Evolutionary conservation across 257 asterid species (phyloP), one percentile per base, ranked within the genome.

Genomic region (Petunia axillaris): DNA sequence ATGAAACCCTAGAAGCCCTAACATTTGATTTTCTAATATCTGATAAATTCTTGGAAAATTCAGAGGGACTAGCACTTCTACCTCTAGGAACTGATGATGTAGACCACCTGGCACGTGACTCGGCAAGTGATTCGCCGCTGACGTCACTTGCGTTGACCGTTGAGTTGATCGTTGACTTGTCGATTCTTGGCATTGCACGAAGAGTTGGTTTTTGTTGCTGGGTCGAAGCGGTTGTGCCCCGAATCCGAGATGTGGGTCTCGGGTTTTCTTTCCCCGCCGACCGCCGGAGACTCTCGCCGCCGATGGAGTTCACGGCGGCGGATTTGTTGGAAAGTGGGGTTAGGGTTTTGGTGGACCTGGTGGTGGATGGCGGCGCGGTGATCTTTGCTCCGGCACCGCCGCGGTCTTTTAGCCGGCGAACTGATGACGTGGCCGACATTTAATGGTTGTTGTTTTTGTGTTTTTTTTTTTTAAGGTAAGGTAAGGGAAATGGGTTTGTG

Each of bases 21-120:
- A 88, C 25, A 25, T 25, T 74, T 44, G 43, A 83, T 40, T 80
- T 86, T 48, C 85, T 79, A 67, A 80, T 41, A 81, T 86, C 91
- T 10, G 90, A 86, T 39, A 87, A 89, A 60, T 13, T 84, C 78
- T 93, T 87, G 74, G 55, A 81, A 75, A 88, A 87, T 15, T 89
- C 92, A 80, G 85, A 89, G 9, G 98, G 98, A 76, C 97, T 91
- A 86, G 91, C 83, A 83, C 94, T 91, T 90, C 98, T 89, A 89
- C 94, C 98, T 90, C 97, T 88, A 59, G 94, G 90, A 40, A 90
- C 91, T 9, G 97, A 89, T 3, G 93, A 84, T 75, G 91, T 84
- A 8, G 95, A 91, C 90, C 86, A 74, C 83, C 94, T 81, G 50
- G 80, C 64, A 73, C 90, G 96, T 7, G 90, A 76, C 67, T 88